These are phyloP conservation scores for Colletotrichum karsti DNA, from an alignment of 2,329 filamentous ascomycete species.

Conservation along the genomic window DNA sequence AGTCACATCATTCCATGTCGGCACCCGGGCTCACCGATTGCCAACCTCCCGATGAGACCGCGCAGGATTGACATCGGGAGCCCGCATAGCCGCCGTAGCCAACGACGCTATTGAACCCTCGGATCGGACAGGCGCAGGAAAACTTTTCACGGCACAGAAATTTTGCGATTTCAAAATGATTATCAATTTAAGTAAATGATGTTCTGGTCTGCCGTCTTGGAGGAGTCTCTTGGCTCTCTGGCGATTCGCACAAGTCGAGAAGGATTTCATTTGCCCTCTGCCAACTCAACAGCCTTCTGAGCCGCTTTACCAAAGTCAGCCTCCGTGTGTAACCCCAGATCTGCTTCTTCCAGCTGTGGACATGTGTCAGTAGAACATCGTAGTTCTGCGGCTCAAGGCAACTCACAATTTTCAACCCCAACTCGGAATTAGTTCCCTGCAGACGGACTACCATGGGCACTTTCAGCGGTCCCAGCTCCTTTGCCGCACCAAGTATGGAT, in stretches of 20 bases:
- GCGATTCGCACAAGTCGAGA: not conserved
- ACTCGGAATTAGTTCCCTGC: conserved; percentile 55
- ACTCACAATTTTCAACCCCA: conserved; percentile 50
- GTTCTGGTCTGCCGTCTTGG: not conserved
- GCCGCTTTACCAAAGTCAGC: conserved; percentile 47
- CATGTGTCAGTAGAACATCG: not conserved
- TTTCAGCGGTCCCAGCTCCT: conserved; percentile 43
- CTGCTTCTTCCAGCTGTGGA: conserved; percentile 42
- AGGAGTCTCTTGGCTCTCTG: not conserved
- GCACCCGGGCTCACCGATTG: too few species aligned
- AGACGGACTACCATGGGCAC: conserved; percentile 55
- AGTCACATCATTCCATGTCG: too few species aligned
- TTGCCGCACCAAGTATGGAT: conserved; percentile 53
- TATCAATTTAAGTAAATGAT: too few species aligned
- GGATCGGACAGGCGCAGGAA: not conserved
- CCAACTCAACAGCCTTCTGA: conserved; percentile 42
- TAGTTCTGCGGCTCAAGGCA: not conserved
- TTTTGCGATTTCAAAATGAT: too few species aligned
- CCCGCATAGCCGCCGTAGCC: not conserved
- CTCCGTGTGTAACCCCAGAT: conserved; percentile 46
- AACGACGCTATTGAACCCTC: not conserved
- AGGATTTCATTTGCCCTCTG: conserved; percentile 1
- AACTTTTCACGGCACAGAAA: not conserved
- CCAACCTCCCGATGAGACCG: too few species aligned
- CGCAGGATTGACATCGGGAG: not conserved